Conservation (phyloP, 2,329 filamentous ascomycete genomes). For the Diaporthe ilicicola region DNA sequence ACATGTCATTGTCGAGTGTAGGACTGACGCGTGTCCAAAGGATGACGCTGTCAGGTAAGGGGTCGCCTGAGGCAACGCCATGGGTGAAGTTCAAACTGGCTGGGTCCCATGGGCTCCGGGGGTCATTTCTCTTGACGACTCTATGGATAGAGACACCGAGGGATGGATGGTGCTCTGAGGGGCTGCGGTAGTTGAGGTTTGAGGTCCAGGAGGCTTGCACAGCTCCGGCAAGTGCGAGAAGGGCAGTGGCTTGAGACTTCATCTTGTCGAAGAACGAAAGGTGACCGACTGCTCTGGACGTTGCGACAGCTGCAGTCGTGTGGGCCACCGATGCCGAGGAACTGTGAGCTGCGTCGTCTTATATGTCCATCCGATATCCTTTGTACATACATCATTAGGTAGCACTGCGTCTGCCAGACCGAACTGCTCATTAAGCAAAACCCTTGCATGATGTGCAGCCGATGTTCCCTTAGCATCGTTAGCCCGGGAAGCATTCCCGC, state of each 20-base stretch:
- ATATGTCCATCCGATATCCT: background rate
- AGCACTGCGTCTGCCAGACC: background rate
- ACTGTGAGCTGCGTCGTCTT: background rate
- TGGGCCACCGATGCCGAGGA: too few relatives aligned
- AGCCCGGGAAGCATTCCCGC: background rate
- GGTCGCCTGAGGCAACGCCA: constrained; percentile 59
- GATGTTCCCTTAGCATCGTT: background rate
- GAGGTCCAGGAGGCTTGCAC: constrained; percentile 11
- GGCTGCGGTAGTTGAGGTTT: constrained; percentile 69
- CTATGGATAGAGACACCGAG: constrained; percentile 66
- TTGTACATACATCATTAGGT: constrained; percentile 8
- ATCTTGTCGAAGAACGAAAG: background rate
- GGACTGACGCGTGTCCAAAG: constrained; percentile 55
- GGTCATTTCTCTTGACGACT: constrained; percentile 62
- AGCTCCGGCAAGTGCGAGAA: background rate
- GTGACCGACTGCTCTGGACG: background rate
- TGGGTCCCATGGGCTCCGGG: constrained; percentile 53
- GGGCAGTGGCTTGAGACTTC: background rate
- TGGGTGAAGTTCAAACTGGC: constrained; percentile 66
- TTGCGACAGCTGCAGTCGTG: too few relatives aligned
- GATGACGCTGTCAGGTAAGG: constrained; percentile 63
- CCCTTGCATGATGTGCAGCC: background rate
- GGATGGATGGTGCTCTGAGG: constrained; percentile 66
- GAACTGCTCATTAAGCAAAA: background rate
- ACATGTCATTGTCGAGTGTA: constrained; percentile 53